A percentile compares a stretch with the other conserved stretches of the same genome.
Conservation (phyloP, 2,329 filamentous ascomycete species). For the Penicillium janthinellum region DNA sequence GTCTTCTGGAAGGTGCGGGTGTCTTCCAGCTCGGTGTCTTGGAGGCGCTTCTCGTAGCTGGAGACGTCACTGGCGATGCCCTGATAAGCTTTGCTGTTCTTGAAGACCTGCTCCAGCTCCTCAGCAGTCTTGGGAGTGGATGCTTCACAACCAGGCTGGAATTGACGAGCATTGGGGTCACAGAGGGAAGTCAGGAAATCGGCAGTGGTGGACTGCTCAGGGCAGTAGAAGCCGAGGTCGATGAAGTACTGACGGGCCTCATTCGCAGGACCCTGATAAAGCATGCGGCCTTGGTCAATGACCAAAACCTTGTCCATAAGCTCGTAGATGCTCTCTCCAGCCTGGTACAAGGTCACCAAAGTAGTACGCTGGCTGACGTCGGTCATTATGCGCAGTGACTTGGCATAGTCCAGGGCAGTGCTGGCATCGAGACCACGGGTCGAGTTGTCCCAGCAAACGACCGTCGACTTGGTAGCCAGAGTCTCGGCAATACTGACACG, state of each 20-base stretch:
- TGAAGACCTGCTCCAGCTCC: slow-evolving; percentile 70
- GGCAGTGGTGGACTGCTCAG: slow-evolving; percentile 66
- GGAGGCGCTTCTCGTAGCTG: slow-evolving; percentile 60
- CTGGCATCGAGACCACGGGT: slow-evolving; percentile 79
- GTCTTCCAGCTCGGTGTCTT: slow-evolving; percentile 60
- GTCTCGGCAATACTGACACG: slow-evolving; percentile 79
- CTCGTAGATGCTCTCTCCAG: slow-evolving; percentile 68
- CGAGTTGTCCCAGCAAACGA: slow-evolving; percentile 79
- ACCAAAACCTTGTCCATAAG: slow-evolving; percentile 81
- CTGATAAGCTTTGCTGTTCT: slow-evolving; percentile 62
- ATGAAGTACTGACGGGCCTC: slow-evolving; percentile 67
- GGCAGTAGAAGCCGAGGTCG: slow-evolving; percentile 63
- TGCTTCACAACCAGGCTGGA: slow-evolving; percentile 66
- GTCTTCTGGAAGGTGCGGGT: slow-evolving; percentile 67
- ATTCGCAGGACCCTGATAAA: slow-evolving; percentile 65
- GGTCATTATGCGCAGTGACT: slow-evolving; percentile 71
- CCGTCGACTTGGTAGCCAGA: slow-evolving; percentile 70
- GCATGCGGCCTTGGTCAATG: slow-evolving; percentile 70
- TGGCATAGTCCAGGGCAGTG: slow-evolving; percentile 76
- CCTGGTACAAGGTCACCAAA: slow-evolving; percentile 71
- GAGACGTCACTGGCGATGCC: slow-evolving; percentile 63
- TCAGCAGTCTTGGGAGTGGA: slow-evolving; percentile 69
- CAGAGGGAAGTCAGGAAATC: slow-evolving; percentile 78
- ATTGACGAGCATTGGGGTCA: slow-evolving; percentile 70
- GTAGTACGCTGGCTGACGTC: slow-evolving; percentile 72